Evolutionary conservation across 2,329 filamentous ascomycete genomes (phyloP).

Genomic region (Trichoderma atroviride): DNA sequence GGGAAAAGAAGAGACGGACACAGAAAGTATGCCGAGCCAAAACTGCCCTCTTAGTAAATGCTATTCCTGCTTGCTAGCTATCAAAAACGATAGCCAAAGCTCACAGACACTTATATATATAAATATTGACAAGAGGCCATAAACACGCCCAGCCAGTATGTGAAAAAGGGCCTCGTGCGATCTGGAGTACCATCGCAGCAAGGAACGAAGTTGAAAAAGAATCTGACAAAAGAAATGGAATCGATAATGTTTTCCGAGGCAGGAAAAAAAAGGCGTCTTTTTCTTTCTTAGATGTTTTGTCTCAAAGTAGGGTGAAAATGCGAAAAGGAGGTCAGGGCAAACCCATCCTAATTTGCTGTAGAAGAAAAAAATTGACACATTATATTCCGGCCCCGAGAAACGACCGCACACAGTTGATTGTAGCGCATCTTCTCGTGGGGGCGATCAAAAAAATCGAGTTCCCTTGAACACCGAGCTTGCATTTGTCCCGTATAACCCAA

Average conservation of each 20-base stretch:
- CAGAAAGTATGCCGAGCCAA: constrained; percentile 39
- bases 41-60: constrained; percentile 43
- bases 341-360: constrained; percentile 34
- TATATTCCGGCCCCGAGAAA: constrained; percentile 35
- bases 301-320: constrained; percentile 29
- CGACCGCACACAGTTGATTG: constrained; percentile 24
- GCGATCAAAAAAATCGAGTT: constrained; percentile 26
- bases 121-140: constrained; percentile 41
- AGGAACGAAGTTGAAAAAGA: constrained; percentile 27
- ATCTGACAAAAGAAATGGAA: constrained; percentile 28
- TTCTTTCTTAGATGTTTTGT: constrained; percentile 28
- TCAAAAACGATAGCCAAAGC: constrained; percentile 31
- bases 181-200: background rate
- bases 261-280: constrained; percentile 31
- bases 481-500: constrained; percentile 42
- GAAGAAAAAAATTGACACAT: constrained; percentile 35
- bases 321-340: constrained; percentile 34
- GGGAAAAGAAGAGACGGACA: background rate
- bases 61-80: constrained; percentile 36
- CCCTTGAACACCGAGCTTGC: constrained; percentile 33
- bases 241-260: constrained; percentile 29
- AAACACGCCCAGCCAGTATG: constrained; percentile 41
- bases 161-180: constrained; percentile 24
- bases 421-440: constrained; percentile 24
- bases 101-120: constrained; percentile 33